Conservation (phyloP, 1,284 basidiomycete genomes). For the Megacollybia platyphylla region DNA sequence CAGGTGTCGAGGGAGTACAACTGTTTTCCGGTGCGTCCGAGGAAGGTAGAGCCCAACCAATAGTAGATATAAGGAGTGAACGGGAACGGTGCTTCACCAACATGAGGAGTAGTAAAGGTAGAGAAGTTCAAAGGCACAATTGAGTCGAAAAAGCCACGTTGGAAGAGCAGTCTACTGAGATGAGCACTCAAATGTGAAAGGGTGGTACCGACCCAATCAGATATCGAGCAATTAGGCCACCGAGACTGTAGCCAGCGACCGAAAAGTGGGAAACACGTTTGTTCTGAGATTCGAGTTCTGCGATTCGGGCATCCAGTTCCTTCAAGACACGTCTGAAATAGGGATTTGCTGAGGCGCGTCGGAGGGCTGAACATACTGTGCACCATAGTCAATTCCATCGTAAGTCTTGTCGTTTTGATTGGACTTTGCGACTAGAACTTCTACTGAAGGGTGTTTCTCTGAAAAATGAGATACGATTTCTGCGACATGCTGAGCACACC, state of each 20-base stretch:
- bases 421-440: slow-evolving; percentile 36
- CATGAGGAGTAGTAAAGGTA: slow-evolving; percentile 58
- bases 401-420: slow-evolving; percentile 53
- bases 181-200: neutral
- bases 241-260: slow-evolving; percentile 53
- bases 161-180: slow-evolving; percentile 31
- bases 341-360: no score
- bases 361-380: slow-evolving; percentile 20
- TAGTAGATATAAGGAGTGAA: slow-evolving; percentile 34
- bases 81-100: slow-evolving; percentile 35
- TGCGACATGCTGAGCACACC: slow-evolving; percentile 44
- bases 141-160: slow-evolving; percentile 39
- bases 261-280: slow-evolving; percentile 41
- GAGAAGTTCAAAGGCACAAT: slow-evolving; percentile 51
- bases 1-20: slow-evolving; percentile 51
- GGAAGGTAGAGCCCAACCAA: slow-evolving; percentile 41
- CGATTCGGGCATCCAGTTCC: slow-evolving; percentile 20
- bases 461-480: slow-evolving; percentile 16
- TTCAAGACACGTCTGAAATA: slow-evolving; percentile 24
- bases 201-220: slow-evolving; percentile 35
- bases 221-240: slow-evolving; percentile 57
- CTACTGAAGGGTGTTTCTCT: slow-evolving; percentile 16
- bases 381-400: slow-evolving; percentile 68
- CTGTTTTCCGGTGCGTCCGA: slow-evolving; percentile 61
- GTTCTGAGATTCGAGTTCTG: slow-evolving; percentile 24